Percentiles rank a stretch among this genome's conserved stretches.
Evolutionary conservation across 2,329 filamentous ascomycete species (phyloP).

Genomic region (Bimuria novae-zelandiae): DNA sequence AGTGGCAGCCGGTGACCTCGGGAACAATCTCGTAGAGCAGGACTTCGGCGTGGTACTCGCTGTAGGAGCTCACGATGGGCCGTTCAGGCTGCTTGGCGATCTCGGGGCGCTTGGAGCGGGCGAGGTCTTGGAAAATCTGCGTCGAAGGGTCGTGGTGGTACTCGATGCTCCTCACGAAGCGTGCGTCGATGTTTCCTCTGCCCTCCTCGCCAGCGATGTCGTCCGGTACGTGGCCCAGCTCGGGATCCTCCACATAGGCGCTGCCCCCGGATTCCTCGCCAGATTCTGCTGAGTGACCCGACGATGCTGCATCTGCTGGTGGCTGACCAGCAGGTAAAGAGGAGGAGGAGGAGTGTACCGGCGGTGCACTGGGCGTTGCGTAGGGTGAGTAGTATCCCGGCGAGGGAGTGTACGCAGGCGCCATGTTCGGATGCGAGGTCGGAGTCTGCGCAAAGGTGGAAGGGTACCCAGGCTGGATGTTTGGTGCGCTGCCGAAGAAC

Average conservation of each 20-base stretch:
- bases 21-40: constrained; percentile 24
- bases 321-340: background rate
- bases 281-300: background rate
- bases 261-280: background rate
- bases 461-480: background rate
- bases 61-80: constrained; percentile 23
- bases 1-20: constrained; percentile 7
- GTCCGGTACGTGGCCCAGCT: background rate
- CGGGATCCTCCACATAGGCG: background rate
- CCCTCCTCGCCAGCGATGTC: background rate
- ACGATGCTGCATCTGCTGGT: background rate
- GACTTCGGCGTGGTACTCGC: constrained; percentile 30
- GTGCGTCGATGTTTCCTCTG: background rate
- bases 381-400: too few relatives aligned
- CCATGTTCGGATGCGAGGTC: background rate
- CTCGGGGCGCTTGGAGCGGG: constrained; percentile 11
- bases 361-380: too few relatives aligned
- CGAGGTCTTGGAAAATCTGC: background rate
- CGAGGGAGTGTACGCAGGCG: background rate
- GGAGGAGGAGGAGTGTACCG: background rate
- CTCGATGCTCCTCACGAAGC: background rate
- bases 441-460: background rate
- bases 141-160: background rate
- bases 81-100: constrained; percentile 16
- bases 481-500: too few relatives aligned